Conservation (phyloP, 2,329 filamentous ascomycete species). For the Coleophoma eucalyptorum region DNA sequence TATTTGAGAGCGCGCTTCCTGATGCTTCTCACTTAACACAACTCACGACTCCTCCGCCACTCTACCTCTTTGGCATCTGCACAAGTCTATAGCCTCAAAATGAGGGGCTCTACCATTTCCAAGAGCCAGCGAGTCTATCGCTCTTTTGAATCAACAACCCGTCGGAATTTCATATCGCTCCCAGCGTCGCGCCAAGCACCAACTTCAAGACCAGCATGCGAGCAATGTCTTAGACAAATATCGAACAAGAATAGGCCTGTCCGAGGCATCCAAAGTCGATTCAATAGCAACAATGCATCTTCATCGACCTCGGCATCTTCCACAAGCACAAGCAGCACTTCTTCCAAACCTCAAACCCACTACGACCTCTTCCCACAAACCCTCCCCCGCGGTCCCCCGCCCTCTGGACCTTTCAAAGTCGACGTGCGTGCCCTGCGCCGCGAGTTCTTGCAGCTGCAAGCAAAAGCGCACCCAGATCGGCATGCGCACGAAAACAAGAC, state of each 20-base stretch:
- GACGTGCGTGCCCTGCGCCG: slow-evolving; percentile 66
- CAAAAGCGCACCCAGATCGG: slow-evolving; percentile 67
- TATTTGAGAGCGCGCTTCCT: too few relatives aligned
- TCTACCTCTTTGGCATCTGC: too few relatives aligned
- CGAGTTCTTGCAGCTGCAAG: slow-evolving; percentile 85
- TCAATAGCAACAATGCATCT: background rate
- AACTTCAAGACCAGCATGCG: slow-evolving; percentile 2
- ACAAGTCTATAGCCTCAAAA: background rate
- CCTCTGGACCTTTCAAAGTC: slow-evolving; percentile 70
- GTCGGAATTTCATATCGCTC: slow-evolving; percentile 6
- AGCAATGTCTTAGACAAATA: slow-evolving; percentile 5
- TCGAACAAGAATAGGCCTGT: background rate
- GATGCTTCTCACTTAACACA: too few relatives aligned
- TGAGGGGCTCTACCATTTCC: slow-evolving; percentile 8
- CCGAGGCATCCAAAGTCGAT: background rate
- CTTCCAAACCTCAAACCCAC: slow-evolving; percentile 47
- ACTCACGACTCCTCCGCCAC: too few relatives aligned
- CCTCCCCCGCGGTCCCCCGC: slow-evolving; percentile 74
- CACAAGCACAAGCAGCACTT: background rate
- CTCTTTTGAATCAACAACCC: slow-evolving; percentile 4
- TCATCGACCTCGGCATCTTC: background rate
- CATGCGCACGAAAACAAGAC: slow-evolving; percentile 45
- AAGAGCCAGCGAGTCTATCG: slow-evolving; percentile 3
- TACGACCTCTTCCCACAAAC: slow-evolving; percentile 87
- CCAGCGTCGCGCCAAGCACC: background rate